These are phyloP conservation scores for Vaccinium corymbosum DNA, from an alignment of 148 eudicot genomes.

Conservation along the genomic window DNA sequence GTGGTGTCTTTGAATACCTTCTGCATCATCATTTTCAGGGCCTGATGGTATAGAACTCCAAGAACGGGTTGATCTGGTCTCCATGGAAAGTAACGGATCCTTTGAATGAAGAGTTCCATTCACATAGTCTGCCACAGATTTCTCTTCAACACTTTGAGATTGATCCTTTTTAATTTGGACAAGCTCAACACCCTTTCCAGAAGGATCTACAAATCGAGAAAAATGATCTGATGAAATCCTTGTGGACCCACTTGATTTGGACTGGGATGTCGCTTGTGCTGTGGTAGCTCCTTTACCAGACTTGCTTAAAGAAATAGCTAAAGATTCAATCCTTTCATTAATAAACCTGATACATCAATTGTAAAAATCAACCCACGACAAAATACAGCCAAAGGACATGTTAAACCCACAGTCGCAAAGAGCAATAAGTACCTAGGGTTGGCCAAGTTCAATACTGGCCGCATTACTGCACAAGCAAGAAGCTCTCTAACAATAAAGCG, in stretches of 20 bases:
- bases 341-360: constrained; percentile 61
- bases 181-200: constrained; percentile 83
- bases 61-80: constrained; percentile 75
- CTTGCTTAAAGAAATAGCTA: constrained; percentile 52
- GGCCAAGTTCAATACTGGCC: constrained; percentile 83
- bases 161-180: constrained; percentile 60
- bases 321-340: constrained; percentile 89
- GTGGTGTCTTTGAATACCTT: constrained; percentile 37
- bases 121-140: constrained; percentile 30
- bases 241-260: constrained; percentile 47
- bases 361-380: constrained; percentile 12
- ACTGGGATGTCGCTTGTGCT: constrained; percentile 28
- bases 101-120: constrained; percentile 46
- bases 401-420: not conserved
- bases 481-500: constrained; percentile 78
- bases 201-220: constrained; percentile 69
- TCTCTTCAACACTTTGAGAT: constrained; percentile 30
- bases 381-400: constrained; percentile 8
- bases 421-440: constrained; percentile 65
- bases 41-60: constrained; percentile 60
- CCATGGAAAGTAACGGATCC: constrained; percentile 83
- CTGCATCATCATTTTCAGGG: constrained; percentile 33
- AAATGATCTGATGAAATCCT: constrained; percentile 56
- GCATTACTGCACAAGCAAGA: constrained; percentile 87
- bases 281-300: constrained; percentile 42